Evolutionary conservation across 2,329 filamentous ascomycete genomes (phyloP), one percentile per base, ranked within the genome.

Genomic region (Chaetomiaceae sp.): DNA sequence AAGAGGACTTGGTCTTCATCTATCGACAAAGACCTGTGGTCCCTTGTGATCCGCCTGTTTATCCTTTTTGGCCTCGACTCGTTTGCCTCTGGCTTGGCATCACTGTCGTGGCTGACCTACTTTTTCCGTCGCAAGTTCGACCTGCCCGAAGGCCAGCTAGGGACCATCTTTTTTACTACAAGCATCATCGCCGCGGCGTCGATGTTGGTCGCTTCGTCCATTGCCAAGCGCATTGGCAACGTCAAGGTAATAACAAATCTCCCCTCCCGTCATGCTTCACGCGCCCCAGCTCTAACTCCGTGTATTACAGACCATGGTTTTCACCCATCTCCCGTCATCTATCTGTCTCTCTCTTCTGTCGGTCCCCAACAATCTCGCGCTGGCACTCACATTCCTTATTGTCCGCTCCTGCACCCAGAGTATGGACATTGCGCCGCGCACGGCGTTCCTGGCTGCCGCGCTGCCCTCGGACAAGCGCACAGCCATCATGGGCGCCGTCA

Each of bases 401-500:
- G 70, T 85, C 10, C 77, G 86, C 7, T 74, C 83, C 0, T 81
- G 78, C 54, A 77, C 78, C 0, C 76, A 81, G 49, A 81, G 73
- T 43, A 89, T 89, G 85, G 86, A 89, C 58, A 76, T 79, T 19
- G 85, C 83, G 0, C 86, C 86, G 0, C 77, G 85, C 8, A 76
- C 79, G 3, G 86, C 86, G 0, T 89, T 89, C 63, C 66, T 89
- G 2, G 79, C 86, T 0, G 79, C 82, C 1, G 77, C 82, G 0
- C 74, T 89, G 3, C 74, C 79, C 9, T 76, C 84, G 0, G 70
- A 74, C 2, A 85, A 89, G 65, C 76, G 86, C 1, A 89, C 86
- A 0, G 82, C 83, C 0, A 78, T 87, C 10, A 83, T 89, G 78
- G 86, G 86, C 0, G 70, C 83, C 0, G 73, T 87, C 3, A 88